Evolutionary conservation across 2,329 filamentous ascomycete genomes (phyloP), one percentile per base, ranked within the genome.

Genomic region (Calonectria pseudoturangicola): DNA sequence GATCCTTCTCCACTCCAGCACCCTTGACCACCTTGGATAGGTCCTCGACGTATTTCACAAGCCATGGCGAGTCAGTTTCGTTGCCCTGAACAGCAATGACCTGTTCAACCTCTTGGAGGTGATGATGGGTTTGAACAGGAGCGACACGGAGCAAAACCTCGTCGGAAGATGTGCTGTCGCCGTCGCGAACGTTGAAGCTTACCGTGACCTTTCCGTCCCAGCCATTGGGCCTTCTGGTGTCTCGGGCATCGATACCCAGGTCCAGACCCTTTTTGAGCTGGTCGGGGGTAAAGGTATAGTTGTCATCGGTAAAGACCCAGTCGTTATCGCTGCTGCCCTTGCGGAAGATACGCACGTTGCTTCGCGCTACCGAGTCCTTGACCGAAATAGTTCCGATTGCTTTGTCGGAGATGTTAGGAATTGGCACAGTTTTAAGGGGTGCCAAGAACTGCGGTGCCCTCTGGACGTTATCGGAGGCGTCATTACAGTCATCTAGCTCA

Each of bases 121-220:
- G 84, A 51, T 85, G 83, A 47, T 86, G 83, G 0, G 79, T 80
- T 8, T 86, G 71, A 0, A 85, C 78, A 0, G 84, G 84, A 2
- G 84, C 84, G 25, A 84, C 79, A 0, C 80, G 79, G 0, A 86
- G 70, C 8, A 75, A 74, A 2, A 85, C 83, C 0, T 65, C 73
- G 33, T 83, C 82, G 0, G 74, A 77, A 0, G 71, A 66, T 39
- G 67, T 71, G 0, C 65, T 50, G 2, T 70, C 62, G 6, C 77
- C 76, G 27, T 81, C 77, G 2, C 74, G 62, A 4, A 86, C 79
- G 13, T 76, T 75, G 48, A 85, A 84, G 21, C 75, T 74, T 21
- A 80, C 76, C 8, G 18, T 79, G 47, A 77, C 79, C 2, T 75
- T 73, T 0, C 81, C 81, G 15, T 83, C 75, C 82, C 82, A 83